Evolutionary conservation across 768 basidiomycete genomes (phyloP).

Genomic region (Tulasnella sp.): DNA sequence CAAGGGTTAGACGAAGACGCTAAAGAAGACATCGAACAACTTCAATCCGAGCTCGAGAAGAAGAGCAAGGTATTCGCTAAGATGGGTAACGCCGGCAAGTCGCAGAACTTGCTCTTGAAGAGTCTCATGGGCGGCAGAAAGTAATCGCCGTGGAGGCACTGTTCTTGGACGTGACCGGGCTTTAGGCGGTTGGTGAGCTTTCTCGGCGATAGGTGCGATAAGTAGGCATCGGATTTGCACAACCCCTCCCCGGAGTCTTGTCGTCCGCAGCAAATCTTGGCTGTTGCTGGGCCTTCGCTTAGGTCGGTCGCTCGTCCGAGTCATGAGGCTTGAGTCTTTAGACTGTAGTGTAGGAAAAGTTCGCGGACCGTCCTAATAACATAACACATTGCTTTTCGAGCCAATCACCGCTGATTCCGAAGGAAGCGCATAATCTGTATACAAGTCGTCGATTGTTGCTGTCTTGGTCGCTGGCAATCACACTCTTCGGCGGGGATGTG

Average conservation of each 20-base stretch:
- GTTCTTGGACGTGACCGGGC: too few relatives aligned
- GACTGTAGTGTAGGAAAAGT: neutral
- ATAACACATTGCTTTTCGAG: neutral
- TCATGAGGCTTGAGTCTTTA: neutral
- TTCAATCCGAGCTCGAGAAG: neutral
- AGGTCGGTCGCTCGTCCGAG: neutral
- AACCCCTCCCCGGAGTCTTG: neutral
- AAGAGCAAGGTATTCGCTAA: neutral
- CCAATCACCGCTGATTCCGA: neutral
- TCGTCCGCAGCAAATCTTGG: neutral
- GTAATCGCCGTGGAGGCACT: neutral
- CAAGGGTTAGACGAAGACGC: neutral
- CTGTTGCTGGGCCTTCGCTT: too few relatives aligned
- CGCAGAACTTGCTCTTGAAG: slow-evolving; percentile 1
- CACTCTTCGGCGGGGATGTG: neutral
- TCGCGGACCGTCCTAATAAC: neutral
- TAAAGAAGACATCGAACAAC: neutral
- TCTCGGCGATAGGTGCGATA: neutral
- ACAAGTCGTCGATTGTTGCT: neutral
- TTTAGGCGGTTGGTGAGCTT: neutral
- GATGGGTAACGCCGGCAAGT: neutral
- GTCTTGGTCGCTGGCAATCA: neutral
- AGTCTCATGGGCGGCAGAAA: neutral
- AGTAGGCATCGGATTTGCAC: neutral
- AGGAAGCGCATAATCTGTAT: neutral